A percentile compares a stretch with the other conserved stretches of the same genome.
Conservation (phyloP, 352 stramenopile species). For the Phytopythium ostracodes region DNA sequence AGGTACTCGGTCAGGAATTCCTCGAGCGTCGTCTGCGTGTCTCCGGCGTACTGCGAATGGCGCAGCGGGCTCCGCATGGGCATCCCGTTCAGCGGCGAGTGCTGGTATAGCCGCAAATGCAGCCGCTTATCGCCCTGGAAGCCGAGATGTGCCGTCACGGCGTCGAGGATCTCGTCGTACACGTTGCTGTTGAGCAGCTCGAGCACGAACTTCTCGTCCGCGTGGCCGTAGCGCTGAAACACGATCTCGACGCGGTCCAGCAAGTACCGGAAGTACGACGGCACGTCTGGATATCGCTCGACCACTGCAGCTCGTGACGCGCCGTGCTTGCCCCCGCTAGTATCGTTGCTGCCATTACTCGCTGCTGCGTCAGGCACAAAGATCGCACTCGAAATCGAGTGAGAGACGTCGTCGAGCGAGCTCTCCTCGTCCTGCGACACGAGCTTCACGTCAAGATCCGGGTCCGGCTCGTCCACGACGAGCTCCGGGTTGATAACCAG, state of each 20-base stretch:
- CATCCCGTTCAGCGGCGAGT: conserved; percentile 58
- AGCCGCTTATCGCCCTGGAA: conserved; percentile 38
- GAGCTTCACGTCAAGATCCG: conserved; percentile 8
- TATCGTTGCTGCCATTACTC: neutral
- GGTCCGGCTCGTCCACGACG: conserved; percentile 19
- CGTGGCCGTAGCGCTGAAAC: conserved; percentile 51
- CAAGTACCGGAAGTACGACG: conserved; percentile 79
- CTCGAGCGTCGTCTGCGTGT: conserved; percentile 57
- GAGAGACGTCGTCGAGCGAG: conserved; percentile 7
- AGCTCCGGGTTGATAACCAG: conserved; percentile 17
- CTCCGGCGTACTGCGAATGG: conserved; percentile 57
- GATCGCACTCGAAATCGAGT: conserved; percentile 10
- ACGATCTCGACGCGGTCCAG: conserved; percentile 75
- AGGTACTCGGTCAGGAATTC: conserved; percentile 71
- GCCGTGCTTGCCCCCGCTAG: neutral
- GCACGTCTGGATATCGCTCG: conserved; percentile 66
- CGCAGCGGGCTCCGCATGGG: conserved; percentile 68
- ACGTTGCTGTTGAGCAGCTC: conserved; percentile 59
- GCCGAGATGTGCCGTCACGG: conserved; percentile 38
- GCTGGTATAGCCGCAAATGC: conserved; percentile 77
- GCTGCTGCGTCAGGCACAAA: neutral
- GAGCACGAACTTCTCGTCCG: conserved; percentile 47
- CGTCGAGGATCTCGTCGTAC: conserved; percentile 75
- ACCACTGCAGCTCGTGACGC: neutral
- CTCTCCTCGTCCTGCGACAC: conserved; percentile 13